These are phyloP conservation scores for Geotrichum phurueaensis DNA, from an alignment of 1,139 yeast genomes.

Conservation along the genomic window DNA sequence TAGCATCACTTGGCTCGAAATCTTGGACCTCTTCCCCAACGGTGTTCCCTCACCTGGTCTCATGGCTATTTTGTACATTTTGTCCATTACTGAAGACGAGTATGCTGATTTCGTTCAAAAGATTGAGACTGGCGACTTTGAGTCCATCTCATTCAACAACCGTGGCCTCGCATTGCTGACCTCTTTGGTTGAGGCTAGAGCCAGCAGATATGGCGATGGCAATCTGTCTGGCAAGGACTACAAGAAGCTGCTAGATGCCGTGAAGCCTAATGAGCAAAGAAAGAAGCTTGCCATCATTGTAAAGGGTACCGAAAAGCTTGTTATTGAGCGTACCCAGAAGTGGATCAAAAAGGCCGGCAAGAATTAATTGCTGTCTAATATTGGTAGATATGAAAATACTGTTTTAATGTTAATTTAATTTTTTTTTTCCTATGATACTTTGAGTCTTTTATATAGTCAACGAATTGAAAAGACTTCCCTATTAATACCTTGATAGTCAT, in stretches of 20 bases:
- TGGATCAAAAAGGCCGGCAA: constrained; percentile 15
- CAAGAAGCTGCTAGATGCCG: constrained; percentile 20
- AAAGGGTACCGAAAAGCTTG: constrained; percentile 34
- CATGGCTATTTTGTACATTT: constrained; percentile 36
- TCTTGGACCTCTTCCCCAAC: constrained; percentile 27
- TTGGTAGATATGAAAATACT: neutral
- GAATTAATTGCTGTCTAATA: neutral
- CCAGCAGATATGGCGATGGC: constrained; percentile 30
- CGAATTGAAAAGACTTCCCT: neutral
- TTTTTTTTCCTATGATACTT: neutral
- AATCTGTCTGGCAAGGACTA: constrained; percentile 29
- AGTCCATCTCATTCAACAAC: constrained; percentile 13
- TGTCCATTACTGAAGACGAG: constrained; percentile 30
- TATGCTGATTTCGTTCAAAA: constrained; percentile 21
- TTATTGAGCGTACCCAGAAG: constrained; percentile 27
- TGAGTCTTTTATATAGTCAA: neutral
- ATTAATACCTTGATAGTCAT: neutral
- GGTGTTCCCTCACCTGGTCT: constrained; percentile 42
- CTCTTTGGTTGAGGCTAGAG: constrained; percentile 24
- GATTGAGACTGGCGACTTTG: constrained; percentile 19
- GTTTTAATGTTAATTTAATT: neutral
- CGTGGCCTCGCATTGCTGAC: constrained; percentile 17
- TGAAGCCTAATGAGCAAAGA: constrained; percentile 15
- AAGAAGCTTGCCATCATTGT: constrained; percentile 27
- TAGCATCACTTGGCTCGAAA: constrained; percentile 17